Evolutionary conservation across 2,329 filamentous ascomycete genomes (phyloP), one percentile per base, ranked within the genome.

Genomic region (Phialophora chinensis): DNA sequence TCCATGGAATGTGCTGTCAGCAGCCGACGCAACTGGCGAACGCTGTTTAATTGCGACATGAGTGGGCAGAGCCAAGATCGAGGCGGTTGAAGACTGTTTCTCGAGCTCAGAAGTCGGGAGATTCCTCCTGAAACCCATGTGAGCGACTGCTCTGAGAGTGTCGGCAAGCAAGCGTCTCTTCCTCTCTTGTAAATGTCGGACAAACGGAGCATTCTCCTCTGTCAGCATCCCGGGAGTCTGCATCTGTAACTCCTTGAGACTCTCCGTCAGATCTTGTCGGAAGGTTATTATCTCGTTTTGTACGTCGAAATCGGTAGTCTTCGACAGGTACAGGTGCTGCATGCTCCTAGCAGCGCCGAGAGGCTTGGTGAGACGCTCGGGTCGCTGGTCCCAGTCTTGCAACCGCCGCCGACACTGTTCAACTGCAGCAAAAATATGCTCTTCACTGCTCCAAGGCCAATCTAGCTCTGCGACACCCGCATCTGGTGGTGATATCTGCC

Each of bases 141-240:
- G 87, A 42, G 92, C 88, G 31, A 97, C 81, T 25, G 89, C 87
- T 74, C 91, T 93, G 69, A 99, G 81, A 0, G 91, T 93, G 72
- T 98, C 94, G 0, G 92, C 91, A 73, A 96, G 95, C 14, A 98
- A 85, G 72, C 93, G 93, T 52, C 92, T 88, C 80, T 99, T 99
- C 73, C 92, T 87, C 2, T 88, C 88, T 82, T 97, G 98, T 72
- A 98, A 87, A 76, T 97, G 92, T 77, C 96, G 93, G 67, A 97
- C 87, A 17, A 86, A 78, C 11, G 89, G 86, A 75, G 93, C 94
- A 77, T 95, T 97, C 52, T 97, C 93, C 29, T 97, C 91, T 0
- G 87, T 97, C 54, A 96, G 80, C n/a, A 85, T 84, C 0, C 86
- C 82, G 0, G 95, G 95, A 0, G 95, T 99, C 70, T 92, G 90